A percentile compares a stretch with the other conserved stretches of the same genome.
phyloP scores from a whole-genome alignment of 2,329 filamentous ascomycete species.

The Dothistroma pini region DNA sequence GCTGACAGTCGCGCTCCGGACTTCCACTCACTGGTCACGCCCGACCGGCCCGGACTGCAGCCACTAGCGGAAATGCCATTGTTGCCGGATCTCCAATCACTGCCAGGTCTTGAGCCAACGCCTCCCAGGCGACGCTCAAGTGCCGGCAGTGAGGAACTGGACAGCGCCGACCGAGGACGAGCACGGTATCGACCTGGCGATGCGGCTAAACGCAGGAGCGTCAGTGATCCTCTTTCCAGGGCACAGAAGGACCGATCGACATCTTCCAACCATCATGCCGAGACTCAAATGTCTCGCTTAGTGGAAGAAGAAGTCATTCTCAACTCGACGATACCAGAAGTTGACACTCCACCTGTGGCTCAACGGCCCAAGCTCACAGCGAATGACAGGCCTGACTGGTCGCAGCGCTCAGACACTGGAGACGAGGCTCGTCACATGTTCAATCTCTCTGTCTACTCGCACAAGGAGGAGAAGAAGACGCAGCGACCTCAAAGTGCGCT shows the following conservation, averaged over 20 bases:
- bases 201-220: constrained; percentile 15
- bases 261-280: background rate
- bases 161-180: constrained; percentile 1
- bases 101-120: background rate
- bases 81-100: background rate
- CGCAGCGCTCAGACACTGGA: constrained; percentile 22
- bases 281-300: background rate
- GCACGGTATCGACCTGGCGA: constrained; percentile 17
- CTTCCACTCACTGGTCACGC: background rate
- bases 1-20: background rate
- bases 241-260: constrained; percentile 5
- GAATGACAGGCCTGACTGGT: constrained; percentile 26
- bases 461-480: background rate
- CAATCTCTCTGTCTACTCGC: constrained; percentile 9
- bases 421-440: constrained; percentile 9
- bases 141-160: background rate
- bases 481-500: background rate
- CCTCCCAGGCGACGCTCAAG: constrained; percentile 2
- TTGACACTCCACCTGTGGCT: background rate
- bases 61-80: background rate
- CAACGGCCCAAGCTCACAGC: constrained; percentile 10
- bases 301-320: constrained; percentile 1
- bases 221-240: background rate
- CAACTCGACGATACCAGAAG: constrained; percentile 4
- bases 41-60: background rate